These are phyloP conservation scores for Chlorociboria aeruginascens DNA, from an alignment of 495 filamentous ascomycete genomes.

Conservation along the genomic window DNA sequence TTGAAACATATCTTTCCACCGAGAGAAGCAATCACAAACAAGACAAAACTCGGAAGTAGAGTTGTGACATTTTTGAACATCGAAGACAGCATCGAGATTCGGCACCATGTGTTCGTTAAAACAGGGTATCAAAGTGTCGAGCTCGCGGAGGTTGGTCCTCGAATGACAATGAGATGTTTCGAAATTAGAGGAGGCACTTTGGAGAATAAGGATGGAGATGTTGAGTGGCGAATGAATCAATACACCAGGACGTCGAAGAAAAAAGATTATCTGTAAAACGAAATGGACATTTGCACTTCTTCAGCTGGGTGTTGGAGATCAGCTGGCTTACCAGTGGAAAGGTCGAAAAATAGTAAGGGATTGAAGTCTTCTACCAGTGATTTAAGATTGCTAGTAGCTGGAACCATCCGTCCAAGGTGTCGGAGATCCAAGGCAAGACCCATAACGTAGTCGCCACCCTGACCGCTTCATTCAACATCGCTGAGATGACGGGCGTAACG, in stretches of 20 bases:
- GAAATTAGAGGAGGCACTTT: constrained; percentile 88
- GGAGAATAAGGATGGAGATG: constrained; percentile 92
- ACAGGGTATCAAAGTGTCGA: constrained; percentile 83
- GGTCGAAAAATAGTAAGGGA: constrained; percentile 1
- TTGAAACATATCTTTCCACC: constrained; percentile 93
- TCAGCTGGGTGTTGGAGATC: constrained; percentile 20
- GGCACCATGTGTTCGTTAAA: constrained; percentile 73
- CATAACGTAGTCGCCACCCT: constrained; percentile 2
- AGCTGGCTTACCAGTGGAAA: constrained; percentile 6
- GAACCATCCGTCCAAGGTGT: constrained; percentile 1
- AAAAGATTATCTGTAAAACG: constrained; percentile 77
- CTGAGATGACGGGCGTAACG: neutral
- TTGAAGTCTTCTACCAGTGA: constrained; percentile 4
- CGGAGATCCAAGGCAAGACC: constrained; percentile 2
- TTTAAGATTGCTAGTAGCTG: constrained; percentile 6
- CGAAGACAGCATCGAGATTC: constrained; percentile 83
- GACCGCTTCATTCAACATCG: neutral
- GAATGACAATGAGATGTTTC: constrained; percentile 94
- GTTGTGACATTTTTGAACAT: constrained; percentile 92
- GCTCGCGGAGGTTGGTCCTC: constrained; percentile 85
- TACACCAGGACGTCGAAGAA: constrained; percentile 87
- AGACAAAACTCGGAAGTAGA: constrained; percentile 66
- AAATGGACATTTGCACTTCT: constrained; percentile 5
- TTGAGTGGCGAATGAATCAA: constrained; percentile 89
- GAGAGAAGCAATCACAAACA: constrained; percentile 53